Evolutionary conservation across 2,329 filamentous ascomycete species (phyloP).

Genomic region (Penicillium sp.): DNA sequence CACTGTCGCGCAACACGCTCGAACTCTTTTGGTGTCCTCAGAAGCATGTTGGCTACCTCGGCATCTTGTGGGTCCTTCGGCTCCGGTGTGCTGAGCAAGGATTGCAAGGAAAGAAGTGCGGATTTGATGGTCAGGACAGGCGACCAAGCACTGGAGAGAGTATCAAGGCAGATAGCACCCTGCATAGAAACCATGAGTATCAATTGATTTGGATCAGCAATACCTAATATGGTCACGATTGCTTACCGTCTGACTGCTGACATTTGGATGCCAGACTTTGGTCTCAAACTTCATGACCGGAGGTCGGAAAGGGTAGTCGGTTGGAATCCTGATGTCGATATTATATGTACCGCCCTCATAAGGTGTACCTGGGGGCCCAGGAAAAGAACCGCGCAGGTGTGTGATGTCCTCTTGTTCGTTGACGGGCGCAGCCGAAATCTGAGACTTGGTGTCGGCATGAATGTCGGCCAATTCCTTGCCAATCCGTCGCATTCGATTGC

Average conservation of each 20-base stretch:
- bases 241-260: conserved; percentile 88
- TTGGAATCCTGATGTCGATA: conserved; percentile 83
- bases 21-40: conserved; percentile 75
- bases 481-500: conserved; percentile 58
- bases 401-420: conserved; percentile 68
- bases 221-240: conserved; percentile 14
- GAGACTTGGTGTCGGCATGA: conserved; percentile 67
- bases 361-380: conserved; percentile 85
- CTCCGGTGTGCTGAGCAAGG: conserved; percentile 88
- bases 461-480: conserved; percentile 52
- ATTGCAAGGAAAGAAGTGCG: conserved; percentile 87
- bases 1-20: conserved; percentile 82
- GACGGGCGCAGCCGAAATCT: conserved; percentile 68
- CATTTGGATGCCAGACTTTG: conserved; percentile 95
- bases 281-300: conserved; percentile 90
- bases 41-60: conserved; percentile 87
- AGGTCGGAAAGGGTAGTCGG: conserved; percentile 89
- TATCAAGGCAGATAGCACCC: conserved; percentile 97
- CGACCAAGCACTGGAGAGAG: conserved; percentile 85
- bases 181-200: conserved; percentile 39
- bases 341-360: conserved; percentile 83
- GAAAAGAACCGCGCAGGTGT: conserved; percentile 79
- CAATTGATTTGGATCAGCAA: not conserved
- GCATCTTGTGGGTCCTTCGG: conserved; percentile 96
- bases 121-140: conserved; percentile 96